These are phyloP conservation scores for Lactarius quietus DNA, from an alignment of 768 basidiomycete species.

Conservation along the genomic window DNA sequence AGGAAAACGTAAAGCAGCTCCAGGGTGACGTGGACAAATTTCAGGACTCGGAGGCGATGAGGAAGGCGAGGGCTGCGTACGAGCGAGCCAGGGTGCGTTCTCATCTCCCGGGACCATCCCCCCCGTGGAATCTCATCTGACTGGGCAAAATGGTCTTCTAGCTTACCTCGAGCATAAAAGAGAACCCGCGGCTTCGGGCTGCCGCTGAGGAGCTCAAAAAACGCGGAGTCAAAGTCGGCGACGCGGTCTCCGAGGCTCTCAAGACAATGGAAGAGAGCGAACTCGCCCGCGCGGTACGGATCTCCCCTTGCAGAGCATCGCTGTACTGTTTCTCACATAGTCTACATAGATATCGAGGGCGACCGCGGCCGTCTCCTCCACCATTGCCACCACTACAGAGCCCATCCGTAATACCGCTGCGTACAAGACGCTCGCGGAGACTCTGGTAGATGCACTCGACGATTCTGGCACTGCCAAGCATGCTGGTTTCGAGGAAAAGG, in stretches of 20 bases:
- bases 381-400: conserved; percentile 86
- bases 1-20: conserved; percentile 95
- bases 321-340: background rate
- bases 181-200: conserved; percentile 87
- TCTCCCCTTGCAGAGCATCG: conserved; percentile 1
- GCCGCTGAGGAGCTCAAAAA: conserved; percentile 92
- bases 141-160: conserved; percentile 34
- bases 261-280: conserved; percentile 95
- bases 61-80: conserved; percentile 84
- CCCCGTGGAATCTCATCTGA: background rate
- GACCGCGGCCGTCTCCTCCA: conserved; percentile 78
- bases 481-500: conserved; percentile 95
- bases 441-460: conserved; percentile 87
- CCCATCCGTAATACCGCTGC: conserved; percentile 96
- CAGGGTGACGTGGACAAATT: conserved; percentile 97
- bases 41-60: conserved; percentile 96
- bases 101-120: background rate
- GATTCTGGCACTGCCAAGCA: conserved; percentile 92
- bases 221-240: conserved; percentile 86
- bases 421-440: conserved; percentile 88
- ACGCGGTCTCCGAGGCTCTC: conserved; percentile 90
- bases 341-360: conserved; percentile 71
- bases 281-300: conserved; percentile 73
- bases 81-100: conserved; percentile 86
- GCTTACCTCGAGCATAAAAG: conserved; percentile 92